Conservation (phyloP, 345 rosid genomes). For the Draba incana region DNA sequence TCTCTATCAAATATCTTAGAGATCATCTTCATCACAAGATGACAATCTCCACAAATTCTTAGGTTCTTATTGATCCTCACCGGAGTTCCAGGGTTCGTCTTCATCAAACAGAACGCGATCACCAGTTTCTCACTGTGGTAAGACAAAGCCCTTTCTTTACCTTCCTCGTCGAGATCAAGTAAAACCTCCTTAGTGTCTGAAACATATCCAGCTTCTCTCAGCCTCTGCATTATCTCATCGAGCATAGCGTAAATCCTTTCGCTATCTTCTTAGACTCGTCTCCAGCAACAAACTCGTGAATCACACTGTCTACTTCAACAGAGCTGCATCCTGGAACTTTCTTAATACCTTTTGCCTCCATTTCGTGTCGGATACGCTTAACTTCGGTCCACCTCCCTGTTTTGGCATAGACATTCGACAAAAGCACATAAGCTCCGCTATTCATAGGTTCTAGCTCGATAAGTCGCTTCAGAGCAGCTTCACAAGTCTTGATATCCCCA, state of each 20-base stretch:
- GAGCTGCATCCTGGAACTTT: conserved; percentile 59
- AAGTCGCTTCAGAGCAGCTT: conserved; percentile 43
- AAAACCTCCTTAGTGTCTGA: conserved; percentile 53
- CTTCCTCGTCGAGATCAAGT: conserved; percentile 52
- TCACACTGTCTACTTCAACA: conserved; percentile 50
- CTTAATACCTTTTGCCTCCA: conserved; percentile 51
- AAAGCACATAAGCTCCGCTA: conserved; percentile 50
- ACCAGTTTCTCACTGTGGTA: conserved; percentile 46
- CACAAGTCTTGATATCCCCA: conserved; percentile 52
- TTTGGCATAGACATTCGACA: conserved; percentile 53
- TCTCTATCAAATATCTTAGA: conserved; percentile 44
- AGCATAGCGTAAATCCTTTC: conserved; percentile 45
- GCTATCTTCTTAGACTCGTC: conserved; percentile 49
- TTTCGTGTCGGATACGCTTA: conserved; percentile 43
- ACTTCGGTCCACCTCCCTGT: conserved; percentile 53
- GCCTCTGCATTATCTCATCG: conserved; percentile 49
- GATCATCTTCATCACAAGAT: conserved; percentile 43
- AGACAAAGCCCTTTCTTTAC: conserved; percentile 35
- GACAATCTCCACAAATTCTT: conserved; percentile 44
- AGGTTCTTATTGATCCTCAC: conserved; percentile 43
- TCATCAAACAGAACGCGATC: conserved; percentile 31
- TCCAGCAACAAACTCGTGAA: conserved; percentile 59
- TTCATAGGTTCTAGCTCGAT: conserved; percentile 50
- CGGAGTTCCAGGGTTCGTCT: conserved; percentile 36
- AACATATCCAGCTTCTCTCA: conserved; percentile 53